Evolutionary conservation across 2,329 filamentous ascomycete species (phyloP), one percentile per base, ranked within the genome.

Genomic region (Aspergillus sp.): DNA sequence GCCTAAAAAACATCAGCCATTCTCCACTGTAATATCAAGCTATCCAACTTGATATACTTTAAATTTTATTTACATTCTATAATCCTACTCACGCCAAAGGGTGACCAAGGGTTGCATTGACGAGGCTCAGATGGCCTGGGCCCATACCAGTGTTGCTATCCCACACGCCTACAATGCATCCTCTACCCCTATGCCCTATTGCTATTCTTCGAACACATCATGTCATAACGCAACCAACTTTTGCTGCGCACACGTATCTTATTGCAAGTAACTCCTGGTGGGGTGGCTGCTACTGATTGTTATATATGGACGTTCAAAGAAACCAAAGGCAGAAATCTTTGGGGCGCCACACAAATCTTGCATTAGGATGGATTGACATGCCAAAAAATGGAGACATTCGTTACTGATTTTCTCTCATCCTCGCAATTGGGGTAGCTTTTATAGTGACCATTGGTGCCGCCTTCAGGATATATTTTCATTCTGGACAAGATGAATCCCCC

Each of bases 321-420:
- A 45, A 90, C 87, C 2, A 77, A 83, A 17, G 74, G 81, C 57
- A 73, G 73, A 47, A 77, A 75, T 30, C 76, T 80, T 57, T 74
- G 78, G 36, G 74, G 75, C n/a, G 81, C 78, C 15, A 80, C 83
- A 39, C 87, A 87, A 76, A 86, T 87, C 13, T 87, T 87, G 0
- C 84, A 88, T 72, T 98, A 92, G 92, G 94, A 88, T 53, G 95
- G 95, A 15, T 81, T 87, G 39, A 89, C 90, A 50, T 99, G 95
- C 80, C 88, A 95, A 74, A 99, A 98, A 74, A 98, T 98, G 85
- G 89, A 76, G 94, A 99, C 72, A 82, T 98, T 55, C 96, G 92
- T 74, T 85, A 89, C 28, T 89, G 90, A 5, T 98, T 99, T 79
- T 96, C 92, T 87, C 80, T 99, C 54, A 88, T 99, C 69, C 85